Conservation (phyloP, 176 grass and related monocot species). For the Ensete glaucum region DNA sequence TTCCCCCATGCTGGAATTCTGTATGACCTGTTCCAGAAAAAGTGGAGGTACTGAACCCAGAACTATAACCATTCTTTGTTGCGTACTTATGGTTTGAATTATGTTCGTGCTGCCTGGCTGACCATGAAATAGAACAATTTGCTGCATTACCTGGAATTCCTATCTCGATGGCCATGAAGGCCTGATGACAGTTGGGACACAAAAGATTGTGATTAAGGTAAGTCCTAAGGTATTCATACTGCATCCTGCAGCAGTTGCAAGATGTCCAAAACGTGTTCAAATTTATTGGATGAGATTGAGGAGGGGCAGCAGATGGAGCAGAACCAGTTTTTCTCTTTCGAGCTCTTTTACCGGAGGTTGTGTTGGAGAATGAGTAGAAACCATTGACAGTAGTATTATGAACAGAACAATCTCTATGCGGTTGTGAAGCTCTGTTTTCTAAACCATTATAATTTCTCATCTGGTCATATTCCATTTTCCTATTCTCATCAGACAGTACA, state of each 20-base stretch:
- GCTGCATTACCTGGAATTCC: slow-evolving; percentile 48
- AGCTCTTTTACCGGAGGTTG: slow-evolving; percentile 58
- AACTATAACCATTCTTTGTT: slow-evolving; percentile 41
- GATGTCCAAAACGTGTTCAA: slow-evolving; percentile 87
- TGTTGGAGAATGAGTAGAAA: slow-evolving; percentile 33
- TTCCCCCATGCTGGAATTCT: slow-evolving; percentile 46
- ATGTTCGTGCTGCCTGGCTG: slow-evolving; percentile 40
- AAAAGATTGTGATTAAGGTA: slow-evolving; percentile 91
- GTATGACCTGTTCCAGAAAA: slow-evolving; percentile 39
- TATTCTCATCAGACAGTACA: slow-evolving; percentile 65
- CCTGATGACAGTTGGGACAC: slow-evolving; percentile 81
- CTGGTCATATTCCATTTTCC: slow-evolving; percentile 66
- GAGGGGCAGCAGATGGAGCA: slow-evolving; percentile 20
- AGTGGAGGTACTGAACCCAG: slow-evolving; percentile 37
- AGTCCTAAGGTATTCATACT: slow-evolving; percentile 84
- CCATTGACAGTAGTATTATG: slow-evolving; percentile 38
- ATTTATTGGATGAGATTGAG: slow-evolving; percentile 31
- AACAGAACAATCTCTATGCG: slow-evolving; percentile 31
- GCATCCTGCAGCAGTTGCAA: slow-evolving; percentile 84
- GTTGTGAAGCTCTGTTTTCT: not conserved
- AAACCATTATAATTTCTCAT: slow-evolving; percentile 30
- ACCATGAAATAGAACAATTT: slow-evolving; percentile 52
- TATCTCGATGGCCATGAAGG: slow-evolving; percentile 75
- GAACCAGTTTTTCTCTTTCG: slow-evolving; percentile 24
- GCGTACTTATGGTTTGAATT: slow-evolving; percentile 29